These are phyloP conservation scores for Leccinum imitatum DNA, from an alignment of 768 basidiomycete species.

Conservation along the genomic window DNA sequence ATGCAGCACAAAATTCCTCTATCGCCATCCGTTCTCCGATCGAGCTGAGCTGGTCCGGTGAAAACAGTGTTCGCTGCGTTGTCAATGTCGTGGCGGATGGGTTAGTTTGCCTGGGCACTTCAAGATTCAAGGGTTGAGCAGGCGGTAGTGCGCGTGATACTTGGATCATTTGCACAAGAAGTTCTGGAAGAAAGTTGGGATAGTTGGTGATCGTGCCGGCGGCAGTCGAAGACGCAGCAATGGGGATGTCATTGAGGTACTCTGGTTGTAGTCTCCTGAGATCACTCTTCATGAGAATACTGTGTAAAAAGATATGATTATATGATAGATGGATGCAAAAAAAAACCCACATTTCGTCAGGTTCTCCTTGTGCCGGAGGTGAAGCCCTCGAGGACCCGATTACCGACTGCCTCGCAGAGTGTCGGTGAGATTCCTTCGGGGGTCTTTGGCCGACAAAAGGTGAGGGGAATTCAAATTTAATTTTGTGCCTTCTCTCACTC, in stretches of 20 bases:
- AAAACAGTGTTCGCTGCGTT: neutral
- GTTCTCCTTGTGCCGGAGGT: conserved; percentile 34
- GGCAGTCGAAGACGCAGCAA: conserved; percentile 38
- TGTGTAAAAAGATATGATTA: conserved; percentile 26
- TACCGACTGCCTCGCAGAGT: conserved; percentile 37
- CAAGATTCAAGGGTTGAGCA: neutral
- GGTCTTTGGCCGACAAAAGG: conserved; percentile 10
- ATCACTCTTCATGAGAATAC: conserved; percentile 80
- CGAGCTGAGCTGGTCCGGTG: neutral
- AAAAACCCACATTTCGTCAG: conserved; percentile 59
- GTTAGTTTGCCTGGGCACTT: neutral
- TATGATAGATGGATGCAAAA: conserved; percentile 3
- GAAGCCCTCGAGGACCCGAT: conserved; percentile 13
- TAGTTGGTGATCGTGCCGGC: neutral
- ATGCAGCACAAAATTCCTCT: neutral
- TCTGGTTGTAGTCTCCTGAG: conserved; percentile 70
- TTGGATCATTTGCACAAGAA: neutral
- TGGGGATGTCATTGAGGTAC: conserved; percentile 93
- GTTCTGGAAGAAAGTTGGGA: neutral
- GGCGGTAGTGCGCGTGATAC: neutral
- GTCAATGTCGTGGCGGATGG: neutral
- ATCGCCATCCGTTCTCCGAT: neutral
- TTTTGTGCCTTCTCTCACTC: conserved; percentile 17
- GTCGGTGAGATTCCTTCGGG: conserved; percentile 20
- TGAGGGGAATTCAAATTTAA: neutral